A percentile compares a stretch with the other conserved stretches of the same genome.
Conservation (phyloP, 1,284 basidiomycete species). For the Cryptococcus amylolentus region DNA sequence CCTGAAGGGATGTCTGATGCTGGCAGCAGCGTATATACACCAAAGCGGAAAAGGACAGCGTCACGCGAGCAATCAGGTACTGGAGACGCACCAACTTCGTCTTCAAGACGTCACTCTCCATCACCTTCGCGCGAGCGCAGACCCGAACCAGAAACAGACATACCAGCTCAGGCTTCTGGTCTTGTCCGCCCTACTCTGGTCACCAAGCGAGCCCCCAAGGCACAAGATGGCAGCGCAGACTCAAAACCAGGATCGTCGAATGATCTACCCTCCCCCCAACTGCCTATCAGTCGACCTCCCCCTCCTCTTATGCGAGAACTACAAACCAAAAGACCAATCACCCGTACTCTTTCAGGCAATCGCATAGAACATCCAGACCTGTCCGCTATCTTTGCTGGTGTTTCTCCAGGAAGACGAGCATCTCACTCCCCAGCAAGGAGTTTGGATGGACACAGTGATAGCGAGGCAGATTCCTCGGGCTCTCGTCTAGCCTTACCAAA, state of each 20-base stretch:
- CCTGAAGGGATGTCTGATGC: not conserved
- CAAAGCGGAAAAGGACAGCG: not conserved
- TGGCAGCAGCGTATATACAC: not conserved
- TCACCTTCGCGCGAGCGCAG: no score
- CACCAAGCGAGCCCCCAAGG: no score
- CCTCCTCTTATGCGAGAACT: not conserved
- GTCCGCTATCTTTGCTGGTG: constrained; percentile 25
- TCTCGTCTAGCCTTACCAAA: not conserved
- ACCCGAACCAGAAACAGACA: no score
- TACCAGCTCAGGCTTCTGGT: no score
- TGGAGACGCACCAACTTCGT: not conserved
- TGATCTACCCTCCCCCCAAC: no score
- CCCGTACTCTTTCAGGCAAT: not conserved
- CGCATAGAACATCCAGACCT: constrained; percentile 24
- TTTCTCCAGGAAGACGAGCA: constrained; percentile 17
- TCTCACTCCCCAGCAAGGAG: constrained; percentile 7
- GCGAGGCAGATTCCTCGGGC: not conserved
- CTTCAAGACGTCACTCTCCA: not conserved
- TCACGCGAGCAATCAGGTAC: not conserved
- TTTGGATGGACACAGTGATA: not conserved
- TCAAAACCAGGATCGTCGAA: no score
- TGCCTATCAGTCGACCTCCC: no score
- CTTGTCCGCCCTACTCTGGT: no score
- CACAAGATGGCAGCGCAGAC: no score
- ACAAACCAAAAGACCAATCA: not conserved